Evolutionary conservation across 768 basidiomycete genomes (phyloP), one percentile per base, ranked within the genome.

Genomic region (Coprinopsis marcescibilis): DNA sequence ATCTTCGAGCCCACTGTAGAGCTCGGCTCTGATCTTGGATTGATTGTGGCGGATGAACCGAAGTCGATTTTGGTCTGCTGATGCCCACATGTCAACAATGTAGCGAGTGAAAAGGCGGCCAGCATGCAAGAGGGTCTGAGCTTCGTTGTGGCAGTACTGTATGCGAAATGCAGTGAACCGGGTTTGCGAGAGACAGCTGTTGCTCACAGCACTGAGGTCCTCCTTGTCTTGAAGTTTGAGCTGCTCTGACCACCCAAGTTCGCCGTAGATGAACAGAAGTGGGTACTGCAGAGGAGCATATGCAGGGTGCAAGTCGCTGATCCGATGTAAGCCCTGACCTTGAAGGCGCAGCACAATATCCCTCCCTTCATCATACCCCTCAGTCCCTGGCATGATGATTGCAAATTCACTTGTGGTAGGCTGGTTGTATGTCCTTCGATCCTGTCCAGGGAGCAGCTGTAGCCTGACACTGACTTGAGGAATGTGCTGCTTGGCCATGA

Each of bases 41-140:
- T 78, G 75, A 54, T 77, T 63, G 13, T 47, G 24, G 10, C 45
- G 24, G 13, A 67, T 33, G 57, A 57, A 78, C 8, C 30, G 42
- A 0, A 80, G 58, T 1, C 60, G 56, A 5, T 37, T 52, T 17
- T 76, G 72, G 2, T 80, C 74, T 23, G 64, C 55, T 0, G 60
- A 56, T 14, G 76, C 74, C 66, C 65, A 80, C 1, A 50, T 55
- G 63, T 80, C 73, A 36, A 69, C 67, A 30, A 72, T 42, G 50
- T 63, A 73, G 37, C 75, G 65, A 43, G 73, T 71, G 33, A 78
- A 66, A 0, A 80, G 61, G 19, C 56, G 58, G 0, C 67, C 63
- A 45, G 57, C 70, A 23, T 47, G 57, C 43, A 73, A 64, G 7
- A 74, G 37, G 1, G 43, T 32, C 4, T 44, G 4, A 19, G 10